Evolutionary conservation across 345 rosid genomes (phyloP).

Genomic region (Brassica juncea): DNA sequence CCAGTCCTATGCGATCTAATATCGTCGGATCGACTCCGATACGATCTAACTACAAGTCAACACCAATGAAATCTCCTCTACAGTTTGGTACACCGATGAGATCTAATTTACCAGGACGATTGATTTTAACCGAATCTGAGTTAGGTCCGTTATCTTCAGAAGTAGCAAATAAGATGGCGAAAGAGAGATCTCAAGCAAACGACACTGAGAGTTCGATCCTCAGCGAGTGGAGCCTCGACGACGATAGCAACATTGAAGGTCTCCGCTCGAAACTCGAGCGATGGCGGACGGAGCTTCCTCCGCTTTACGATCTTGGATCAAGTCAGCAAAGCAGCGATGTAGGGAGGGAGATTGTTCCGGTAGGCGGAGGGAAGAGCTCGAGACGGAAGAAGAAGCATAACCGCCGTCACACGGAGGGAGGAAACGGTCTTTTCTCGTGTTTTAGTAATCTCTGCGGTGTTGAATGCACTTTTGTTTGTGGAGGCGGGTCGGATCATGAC

Average conservation of each 20-base stretch:
- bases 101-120: slow-evolving; percentile 27
- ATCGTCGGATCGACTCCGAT: slow-evolving; percentile 30
- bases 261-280: slow-evolving; percentile 74
- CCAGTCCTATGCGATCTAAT: slow-evolving; percentile 33
- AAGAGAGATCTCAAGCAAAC: slow-evolving; percentile 22
- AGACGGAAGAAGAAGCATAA: slow-evolving; percentile 25
- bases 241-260: slow-evolving; percentile 62
- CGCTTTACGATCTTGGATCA: slow-evolving; percentile 54
- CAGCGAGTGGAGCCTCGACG: slow-evolving; percentile 57
- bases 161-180: slow-evolving; percentile 62
- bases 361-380: slow-evolving; percentile 27
- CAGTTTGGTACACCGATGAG: slow-evolving; percentile 32
- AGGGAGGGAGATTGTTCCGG: not conserved
- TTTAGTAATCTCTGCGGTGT: slow-evolving; percentile 69
- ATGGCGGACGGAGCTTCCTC: slow-evolving; percentile 78
- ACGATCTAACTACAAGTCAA: slow-evolving; percentile 28
- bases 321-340: slow-evolving; percentile 34
- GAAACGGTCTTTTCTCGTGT: slow-evolving; percentile 59
- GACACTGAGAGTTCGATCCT: slow-evolving; percentile 57
- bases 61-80: slow-evolving; percentile 33
- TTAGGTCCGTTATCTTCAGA: slow-evolving; percentile 86
- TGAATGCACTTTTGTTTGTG: slow-evolving; percentile 71
- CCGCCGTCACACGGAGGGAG: slow-evolving; percentile 47
- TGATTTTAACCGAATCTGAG: slow-evolving; percentile 63
- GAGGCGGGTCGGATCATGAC: slow-evolving; percentile 34